phyloP scores from a whole-genome alignment of 192 early-diverging fungal genomes.

The Linnemannia elongata region DNA sequence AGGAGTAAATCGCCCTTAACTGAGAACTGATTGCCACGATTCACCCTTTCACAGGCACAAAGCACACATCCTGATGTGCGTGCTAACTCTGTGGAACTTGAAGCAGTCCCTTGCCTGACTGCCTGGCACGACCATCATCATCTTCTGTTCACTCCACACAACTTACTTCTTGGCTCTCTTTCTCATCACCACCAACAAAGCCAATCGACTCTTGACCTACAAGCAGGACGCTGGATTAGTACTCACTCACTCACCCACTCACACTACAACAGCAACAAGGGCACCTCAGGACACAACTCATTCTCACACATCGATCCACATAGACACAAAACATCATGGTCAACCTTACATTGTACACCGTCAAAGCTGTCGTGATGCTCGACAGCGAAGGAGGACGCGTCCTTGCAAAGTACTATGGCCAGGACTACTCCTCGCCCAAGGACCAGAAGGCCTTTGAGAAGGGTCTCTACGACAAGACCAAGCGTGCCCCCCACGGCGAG shows the following conservation, averaged over 20 bases:
- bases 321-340: conserved; percentile 63
- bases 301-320: not conserved
- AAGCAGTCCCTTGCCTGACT: not conserved
- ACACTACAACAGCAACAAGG: not conserved
- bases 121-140: conserved; percentile 1
- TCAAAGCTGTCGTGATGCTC: conserved; percentile 90
- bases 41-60: not conserved
- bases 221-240: not conserved
- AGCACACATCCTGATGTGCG: not conserved
- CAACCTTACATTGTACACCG: conserved; percentile 88
- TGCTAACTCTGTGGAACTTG: not conserved
- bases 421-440: conserved; percentile 74
- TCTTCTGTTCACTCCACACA: not conserved
- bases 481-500: conserved; percentile 80
- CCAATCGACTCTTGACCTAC: not conserved
- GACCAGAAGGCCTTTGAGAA: conserved; percentile 95
- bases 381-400: conserved; percentile 94
- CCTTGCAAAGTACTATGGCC: conserved; percentile 92
- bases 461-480: conserved; percentile 92
- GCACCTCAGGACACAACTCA: not conserved
- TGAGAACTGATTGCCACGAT: not conserved
- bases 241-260: not conserved
- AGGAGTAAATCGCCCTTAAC: not conserved
- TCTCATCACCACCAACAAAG: not conserved
- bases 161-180: not conserved